Conservation (phyloP, 345 rosid species). For the Zanthoxylum bungeanum region DNA sequence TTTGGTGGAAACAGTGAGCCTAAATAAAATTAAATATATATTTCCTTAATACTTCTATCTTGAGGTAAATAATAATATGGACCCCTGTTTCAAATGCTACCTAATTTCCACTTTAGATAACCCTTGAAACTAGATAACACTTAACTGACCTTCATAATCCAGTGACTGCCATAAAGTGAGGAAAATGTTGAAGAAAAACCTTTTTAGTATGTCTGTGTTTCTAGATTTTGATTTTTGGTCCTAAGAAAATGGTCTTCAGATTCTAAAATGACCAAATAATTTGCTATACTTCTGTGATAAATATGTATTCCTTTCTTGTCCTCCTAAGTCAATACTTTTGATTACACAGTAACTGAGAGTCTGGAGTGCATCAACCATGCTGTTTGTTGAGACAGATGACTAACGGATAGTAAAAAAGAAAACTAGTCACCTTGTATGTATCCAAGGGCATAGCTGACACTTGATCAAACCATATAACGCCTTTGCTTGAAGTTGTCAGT, state of each 20-base stretch:
- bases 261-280: neutral
- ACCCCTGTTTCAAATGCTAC: neutral
- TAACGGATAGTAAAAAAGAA: neutral
- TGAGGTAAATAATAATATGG: neutral
- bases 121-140: neutral
- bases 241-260: neutral
- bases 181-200: neutral
- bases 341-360: neutral
- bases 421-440: conserved; percentile 63
- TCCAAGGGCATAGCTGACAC: conserved; percentile 86
- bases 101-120: neutral
- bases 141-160: neutral
- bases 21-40: neutral
- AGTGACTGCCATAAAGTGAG: neutral
- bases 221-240: neutral
- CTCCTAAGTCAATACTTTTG: neutral
- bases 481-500: conserved; percentile 62
- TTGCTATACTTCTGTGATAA: neutral
- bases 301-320: neutral
- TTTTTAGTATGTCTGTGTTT: neutral
- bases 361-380: neutral
- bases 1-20: neutral
- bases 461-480: conserved; percentile 93
- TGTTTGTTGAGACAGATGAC: neutral
- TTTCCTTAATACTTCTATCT: neutral